A percentile compares a stretch with the other conserved stretches of the same genome.
phyloP scores from a whole-genome alignment of 2,329 filamentous ascomycete species.

The Fusarium virguliforme region DNA sequence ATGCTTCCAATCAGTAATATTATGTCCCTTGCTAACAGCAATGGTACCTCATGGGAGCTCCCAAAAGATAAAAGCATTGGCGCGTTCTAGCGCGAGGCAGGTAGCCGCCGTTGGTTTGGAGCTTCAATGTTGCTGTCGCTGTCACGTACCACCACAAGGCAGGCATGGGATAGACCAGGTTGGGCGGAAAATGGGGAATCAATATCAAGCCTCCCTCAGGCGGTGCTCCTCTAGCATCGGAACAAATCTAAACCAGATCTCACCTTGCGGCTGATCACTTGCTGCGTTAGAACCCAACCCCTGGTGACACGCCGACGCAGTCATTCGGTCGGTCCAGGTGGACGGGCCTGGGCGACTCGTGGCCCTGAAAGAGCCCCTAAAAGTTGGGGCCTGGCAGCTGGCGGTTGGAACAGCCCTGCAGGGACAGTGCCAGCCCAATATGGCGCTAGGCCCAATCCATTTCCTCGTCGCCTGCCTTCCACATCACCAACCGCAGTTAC shows the following conservation, averaged over 20 bases:
- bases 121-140: neutral
- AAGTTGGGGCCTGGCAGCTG: constrained; percentile 38
- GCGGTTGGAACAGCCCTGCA: constrained; percentile 44
- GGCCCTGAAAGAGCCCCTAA: constrained; percentile 31
- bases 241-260: constrained; percentile 7
- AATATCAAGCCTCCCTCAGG: neutral
- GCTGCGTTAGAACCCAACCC: neutral
- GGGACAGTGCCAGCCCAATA: constrained; percentile 34
- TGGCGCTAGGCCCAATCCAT: constrained; percentile 55
- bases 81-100: constrained; percentile 2
- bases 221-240: constrained; percentile 3
- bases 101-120: constrained; percentile 8
- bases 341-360: constrained; percentile 13
- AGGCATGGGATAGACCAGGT: neutral
- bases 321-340: constrained; percentile 37
- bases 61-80: neutral
- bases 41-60: constrained; percentile 9
- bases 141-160: neutral
- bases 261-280: constrained; percentile 9
- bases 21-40: neutral
- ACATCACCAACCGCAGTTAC: constrained; percentile 54
- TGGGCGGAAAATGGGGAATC: neutral
- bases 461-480: constrained; percentile 43
- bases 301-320: constrained; percentile 34
- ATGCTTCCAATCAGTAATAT: neutral